A percentile compares a stretch with the other conserved stretches of the same genome.
These are phyloP conservation scores for Nemania diffusa DNA, from an alignment of 2,329 filamentous ascomycete species.

Conservation along the genomic window DNA sequence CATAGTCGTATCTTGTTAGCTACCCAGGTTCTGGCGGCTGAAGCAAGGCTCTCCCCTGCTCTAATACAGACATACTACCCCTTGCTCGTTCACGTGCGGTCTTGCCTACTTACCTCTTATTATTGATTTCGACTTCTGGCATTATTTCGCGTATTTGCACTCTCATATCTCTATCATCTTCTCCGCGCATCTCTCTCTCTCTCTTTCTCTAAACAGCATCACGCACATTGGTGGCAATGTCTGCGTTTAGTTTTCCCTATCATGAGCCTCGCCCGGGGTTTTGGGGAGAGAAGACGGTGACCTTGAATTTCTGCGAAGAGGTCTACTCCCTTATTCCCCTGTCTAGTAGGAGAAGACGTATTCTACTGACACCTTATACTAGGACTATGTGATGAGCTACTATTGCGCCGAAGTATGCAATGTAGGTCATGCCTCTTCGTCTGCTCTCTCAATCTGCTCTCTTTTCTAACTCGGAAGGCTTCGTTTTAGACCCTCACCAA, in stretches of 20 bases:
- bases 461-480: constrained; percentile 4
- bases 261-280: constrained; percentile 58
- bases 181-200: not conserved
- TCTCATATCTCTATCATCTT: not conserved
- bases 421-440: constrained; percentile 44
- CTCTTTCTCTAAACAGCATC: not conserved
- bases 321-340: constrained; percentile 53
- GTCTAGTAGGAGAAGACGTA: not conserved
- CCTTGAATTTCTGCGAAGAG: constrained; percentile 84
- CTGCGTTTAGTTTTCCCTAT: constrained; percentile 48
- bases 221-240: constrained; percentile 27
- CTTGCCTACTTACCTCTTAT: not conserved
- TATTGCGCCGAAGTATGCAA: constrained; percentile 84
- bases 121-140: not conserved
- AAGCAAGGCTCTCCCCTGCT: constrained; percentile 24
- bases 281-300: constrained; percentile 77
- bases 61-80: not conserved
- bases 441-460: not conserved
- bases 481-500: constrained; percentile 76
- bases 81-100: not conserved
- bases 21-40: not conserved
- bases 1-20: not conserved
- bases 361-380: constrained; percentile 28
- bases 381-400: constrained; percentile 74
- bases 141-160: not conserved